A percentile compares a stretch with the other conserved stretches of the same genome.
Conservation (phyloP, 2,329 filamentous ascomycete genomes). For the Arthrobotrys sinensis region DNA sequence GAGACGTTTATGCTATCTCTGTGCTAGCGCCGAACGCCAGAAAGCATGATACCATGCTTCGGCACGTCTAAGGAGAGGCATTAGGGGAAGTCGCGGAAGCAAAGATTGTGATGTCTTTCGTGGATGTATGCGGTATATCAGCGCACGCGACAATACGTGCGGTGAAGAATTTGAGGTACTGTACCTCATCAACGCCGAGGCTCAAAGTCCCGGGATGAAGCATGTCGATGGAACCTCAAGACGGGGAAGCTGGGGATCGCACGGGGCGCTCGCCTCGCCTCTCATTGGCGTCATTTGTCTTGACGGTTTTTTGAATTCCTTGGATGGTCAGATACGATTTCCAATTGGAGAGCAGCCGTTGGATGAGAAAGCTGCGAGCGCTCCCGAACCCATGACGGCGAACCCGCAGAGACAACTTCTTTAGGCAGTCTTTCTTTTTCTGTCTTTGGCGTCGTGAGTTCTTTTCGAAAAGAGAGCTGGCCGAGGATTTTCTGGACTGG, state of each 20-base stretch:
- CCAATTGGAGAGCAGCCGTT: conserved; percentile 34
- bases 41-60: conserved; percentile 24
- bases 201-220: conserved; percentile 34
- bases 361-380: conserved; percentile 28
- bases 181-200: conserved; percentile 19
- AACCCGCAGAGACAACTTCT: conserved; percentile 44
- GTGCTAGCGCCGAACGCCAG: neutral
- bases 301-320: conserved; percentile 18
- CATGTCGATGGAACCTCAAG: conserved; percentile 16
- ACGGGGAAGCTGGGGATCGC: conserved; percentile 35
- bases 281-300: conserved; percentile 57
- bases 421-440: conserved; percentile 34
- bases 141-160: conserved; percentile 15
- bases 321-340: conserved; percentile 50
- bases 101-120: neutral
- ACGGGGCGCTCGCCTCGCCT: conserved; percentile 56
- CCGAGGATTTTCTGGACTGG: conserved; percentile 39
- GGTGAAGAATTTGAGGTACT: conserved; percentile 8
- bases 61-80: neutral
- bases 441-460: conserved; percentile 13
- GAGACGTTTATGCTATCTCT: conserved; percentile 5
- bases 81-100: conserved; percentile 15
- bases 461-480: conserved; percentile 43
- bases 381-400: conserved; percentile 40
- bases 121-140: conserved; percentile 4